phyloP scores from a whole-genome alignment of 2,329 filamentous ascomycete species.

The Xylaria sp. region DNA sequence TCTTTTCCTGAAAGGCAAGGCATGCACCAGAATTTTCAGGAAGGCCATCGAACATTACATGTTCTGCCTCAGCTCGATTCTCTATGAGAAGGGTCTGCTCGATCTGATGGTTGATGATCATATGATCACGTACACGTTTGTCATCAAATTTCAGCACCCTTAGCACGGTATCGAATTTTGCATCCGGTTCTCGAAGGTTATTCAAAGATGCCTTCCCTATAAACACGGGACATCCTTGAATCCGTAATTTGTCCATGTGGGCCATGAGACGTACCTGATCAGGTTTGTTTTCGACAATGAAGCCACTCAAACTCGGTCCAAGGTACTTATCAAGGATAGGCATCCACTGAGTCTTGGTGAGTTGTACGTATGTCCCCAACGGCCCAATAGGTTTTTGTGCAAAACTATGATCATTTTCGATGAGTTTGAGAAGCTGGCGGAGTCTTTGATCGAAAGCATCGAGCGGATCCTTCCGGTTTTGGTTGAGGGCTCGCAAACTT shows the following conservation, averaged over 20 bases:
- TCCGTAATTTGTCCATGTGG: constrained; percentile 69
- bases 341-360: constrained; percentile 85
- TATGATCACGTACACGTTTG: constrained; percentile 78
- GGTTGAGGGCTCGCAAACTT: constrained; percentile 63
- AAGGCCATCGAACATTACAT: constrained; percentile 73
- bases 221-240: constrained; percentile 63
- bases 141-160: constrained; percentile 85
- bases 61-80: constrained; percentile 72
- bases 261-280: constrained; percentile 77
- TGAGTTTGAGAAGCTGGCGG: constrained; percentile 71
- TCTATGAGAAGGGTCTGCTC: constrained; percentile 87
- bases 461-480: constrained; percentile 68
- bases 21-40: constrained; percentile 79
- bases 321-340: constrained; percentile 82
- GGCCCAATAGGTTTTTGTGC: constrained; percentile 81
- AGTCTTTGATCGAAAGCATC: constrained; percentile 74
- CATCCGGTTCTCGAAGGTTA: constrained; percentile 78
- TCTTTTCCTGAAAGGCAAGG: constrained; percentile 73
- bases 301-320: constrained; percentile 76
- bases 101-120: constrained; percentile 84
- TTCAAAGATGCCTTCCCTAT: constrained; percentile 69
- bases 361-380: constrained; percentile 79
- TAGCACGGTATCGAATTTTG: constrained; percentile 79
- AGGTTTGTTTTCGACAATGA: constrained; percentile 80
- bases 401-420: constrained; percentile 77